phyloP scores from a whole-genome alignment of 371 early-diverging fungal genomes.

The Circinella minor region DNA sequence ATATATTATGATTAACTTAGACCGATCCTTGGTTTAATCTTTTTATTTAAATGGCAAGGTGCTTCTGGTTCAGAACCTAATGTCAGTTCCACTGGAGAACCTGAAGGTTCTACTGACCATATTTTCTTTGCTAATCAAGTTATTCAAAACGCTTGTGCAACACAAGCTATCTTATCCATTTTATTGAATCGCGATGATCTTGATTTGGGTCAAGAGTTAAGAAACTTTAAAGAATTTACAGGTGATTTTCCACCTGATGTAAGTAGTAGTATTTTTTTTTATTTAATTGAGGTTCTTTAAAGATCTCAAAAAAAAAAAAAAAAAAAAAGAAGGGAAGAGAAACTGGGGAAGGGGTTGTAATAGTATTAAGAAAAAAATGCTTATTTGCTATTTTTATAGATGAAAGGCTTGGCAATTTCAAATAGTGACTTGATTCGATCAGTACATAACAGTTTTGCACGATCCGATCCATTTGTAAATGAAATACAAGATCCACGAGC shows the following conservation, averaged over 20 bases:
- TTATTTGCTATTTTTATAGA: slow-evolving; percentile 34
- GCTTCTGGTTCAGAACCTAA: slow-evolving; percentile 26
- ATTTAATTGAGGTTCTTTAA: not conserved
- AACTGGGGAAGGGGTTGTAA: too few species aligned
- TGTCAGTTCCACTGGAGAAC: slow-evolving; percentile 33
- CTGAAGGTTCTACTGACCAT: slow-evolving; percentile 30
- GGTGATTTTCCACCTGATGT: slow-evolving; percentile 82
- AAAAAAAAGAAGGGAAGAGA: too few species aligned
- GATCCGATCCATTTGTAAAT: slow-evolving; percentile 77
- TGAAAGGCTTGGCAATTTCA: slow-evolving; percentile 83
- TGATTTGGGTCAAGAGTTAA: slow-evolving; percentile 75
- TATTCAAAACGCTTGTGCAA: slow-evolving; percentile 90
- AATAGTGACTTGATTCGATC: slow-evolving; percentile 81
- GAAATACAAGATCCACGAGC: slow-evolving; percentile 63
- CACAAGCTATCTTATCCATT: slow-evolving; percentile 91
- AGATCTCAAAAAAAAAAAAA: too few species aligned
- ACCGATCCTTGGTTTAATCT: slow-evolving; percentile 83
- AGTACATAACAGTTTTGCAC: slow-evolving; percentile 87
- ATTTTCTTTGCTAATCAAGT: slow-evolving; percentile 85
- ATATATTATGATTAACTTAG: slow-evolving; percentile 33
- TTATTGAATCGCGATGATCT: slow-evolving; percentile 76
- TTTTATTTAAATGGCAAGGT: slow-evolving; percentile 88
- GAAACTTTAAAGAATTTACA: slow-evolving; percentile 80
- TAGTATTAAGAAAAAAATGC: too few species aligned
- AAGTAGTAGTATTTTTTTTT: slow-evolving; percentile 8